phyloP scores from a whole-genome alignment of 2,329 filamentous ascomycete species.

The Epichloe gansuensis region DNA sequence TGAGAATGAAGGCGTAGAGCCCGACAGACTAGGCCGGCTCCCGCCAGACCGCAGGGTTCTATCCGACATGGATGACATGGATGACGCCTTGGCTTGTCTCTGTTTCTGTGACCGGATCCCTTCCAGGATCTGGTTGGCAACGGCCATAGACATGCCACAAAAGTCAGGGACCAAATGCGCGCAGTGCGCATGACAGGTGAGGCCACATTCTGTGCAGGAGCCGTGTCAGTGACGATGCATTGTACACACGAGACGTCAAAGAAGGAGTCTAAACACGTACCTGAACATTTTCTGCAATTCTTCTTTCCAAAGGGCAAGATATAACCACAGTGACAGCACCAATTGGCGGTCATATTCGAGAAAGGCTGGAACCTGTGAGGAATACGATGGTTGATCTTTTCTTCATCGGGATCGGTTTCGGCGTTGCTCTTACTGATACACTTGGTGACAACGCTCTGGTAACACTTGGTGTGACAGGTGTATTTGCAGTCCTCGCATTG shows the following conservation, averaged over 20 bases:
- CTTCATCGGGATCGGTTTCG: constrained; percentile 94
- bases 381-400: constrained; percentile 99
- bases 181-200: constrained; percentile 84
- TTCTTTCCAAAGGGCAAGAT: constrained; percentile 90
- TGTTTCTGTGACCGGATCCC: constrained; percentile 73
- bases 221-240: constrained; percentile 1
- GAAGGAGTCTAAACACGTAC: constrained; percentile 32
- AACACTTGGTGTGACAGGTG: constrained; percentile 97
- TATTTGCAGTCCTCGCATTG: constrained; percentile 99
- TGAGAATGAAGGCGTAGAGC: constrained; percentile 22
- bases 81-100: constrained; percentile 43
- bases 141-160: constrained; percentile 98
- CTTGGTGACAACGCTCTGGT: constrained; percentile 92
- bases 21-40: constrained; percentile 33
- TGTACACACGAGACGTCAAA: neutral
- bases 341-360: constrained; percentile 95
- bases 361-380: constrained; percentile 96
- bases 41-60: constrained; percentile 50
- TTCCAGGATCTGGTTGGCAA: constrained; percentile 84
- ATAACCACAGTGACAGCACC: constrained; percentile 98
- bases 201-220: constrained; percentile 57
- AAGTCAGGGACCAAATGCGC: constrained; percentile 96
- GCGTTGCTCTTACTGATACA: constrained; percentile 99
- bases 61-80: constrained; percentile 51
- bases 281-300: constrained; percentile 83